Evolutionary conservation across 176 grass and related monocot species (phyloP).

Genomic region (Cenchrus fungigraminus): DNA sequence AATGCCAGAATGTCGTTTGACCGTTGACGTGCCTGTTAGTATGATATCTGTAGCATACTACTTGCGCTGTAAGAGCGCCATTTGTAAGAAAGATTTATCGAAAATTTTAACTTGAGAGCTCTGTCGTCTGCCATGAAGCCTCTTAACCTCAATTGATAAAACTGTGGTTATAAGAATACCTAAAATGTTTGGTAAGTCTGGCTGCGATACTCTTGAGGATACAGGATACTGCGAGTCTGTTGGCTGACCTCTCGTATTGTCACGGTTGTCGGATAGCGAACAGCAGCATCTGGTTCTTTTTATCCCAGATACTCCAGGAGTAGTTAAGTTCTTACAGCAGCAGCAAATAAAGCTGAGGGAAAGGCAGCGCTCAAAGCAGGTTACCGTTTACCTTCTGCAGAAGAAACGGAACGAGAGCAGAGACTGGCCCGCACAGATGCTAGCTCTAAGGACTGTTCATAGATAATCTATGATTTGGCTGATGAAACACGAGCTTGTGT

Average conservation of each 20-base stretch:
- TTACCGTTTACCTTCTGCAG: neutral
- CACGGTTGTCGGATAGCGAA: neutral
- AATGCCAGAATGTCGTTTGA: conserved; percentile 33
- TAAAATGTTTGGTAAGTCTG: neutral
- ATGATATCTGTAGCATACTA: conserved; percentile 28
- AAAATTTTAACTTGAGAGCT: neutral
- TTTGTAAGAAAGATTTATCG: conserved; percentile 27
- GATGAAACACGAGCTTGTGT: no score
- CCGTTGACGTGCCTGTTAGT: conserved; percentile 11
- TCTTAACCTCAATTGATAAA: neutral
- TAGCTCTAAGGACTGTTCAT: neutral
- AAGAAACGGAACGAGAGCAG: neutral
- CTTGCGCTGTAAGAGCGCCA: neutral
- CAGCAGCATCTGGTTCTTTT: neutral
- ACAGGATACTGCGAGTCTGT: neutral
- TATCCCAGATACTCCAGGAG: no score
- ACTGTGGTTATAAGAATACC: neutral
- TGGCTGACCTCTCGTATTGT: neutral
- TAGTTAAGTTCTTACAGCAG: neutral
- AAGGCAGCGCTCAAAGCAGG: neutral
- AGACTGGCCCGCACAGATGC: neutral
- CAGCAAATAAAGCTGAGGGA: no score
- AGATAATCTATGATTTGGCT: no score
- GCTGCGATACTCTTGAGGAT: neutral
- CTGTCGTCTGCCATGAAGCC: neutral